phyloP scores from a whole-genome alignment of 495 filamentous ascomycete species.

The Podospora pseudoanserina region DNA sequence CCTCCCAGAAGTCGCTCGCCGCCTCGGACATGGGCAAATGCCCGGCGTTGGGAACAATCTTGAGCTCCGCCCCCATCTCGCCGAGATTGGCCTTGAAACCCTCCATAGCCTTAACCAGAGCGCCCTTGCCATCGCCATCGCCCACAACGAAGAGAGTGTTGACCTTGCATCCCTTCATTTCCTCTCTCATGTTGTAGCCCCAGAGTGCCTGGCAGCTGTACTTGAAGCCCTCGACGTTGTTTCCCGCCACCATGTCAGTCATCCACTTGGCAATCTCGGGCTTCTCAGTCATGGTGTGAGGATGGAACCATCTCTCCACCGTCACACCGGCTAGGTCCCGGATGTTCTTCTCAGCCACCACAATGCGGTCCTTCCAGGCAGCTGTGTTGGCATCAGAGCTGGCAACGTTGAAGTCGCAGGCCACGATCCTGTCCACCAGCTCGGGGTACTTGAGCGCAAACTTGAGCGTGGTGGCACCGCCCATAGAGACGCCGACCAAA shows the following conservation, averaged over 20 bases:
- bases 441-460: slow-evolving; percentile 63
- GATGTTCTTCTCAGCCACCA: slow-evolving; percentile 59
- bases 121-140: slow-evolving; percentile 61
- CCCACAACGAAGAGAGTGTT: slow-evolving; percentile 66
- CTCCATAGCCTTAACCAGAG: slow-evolving; percentile 71
- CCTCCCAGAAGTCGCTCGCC: slow-evolving; percentile 59
- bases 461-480: slow-evolving; percentile 70
- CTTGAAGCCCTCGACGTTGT: slow-evolving; percentile 66
- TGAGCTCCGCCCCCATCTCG: slow-evolving; percentile 49
- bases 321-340: slow-evolving; percentile 60
- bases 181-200: slow-evolving; percentile 65
- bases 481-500: slow-evolving; percentile 71
- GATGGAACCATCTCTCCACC: slow-evolving; percentile 71
- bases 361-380: slow-evolving; percentile 74
- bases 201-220: slow-evolving; percentile 68
- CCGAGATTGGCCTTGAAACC: slow-evolving; percentile 60
- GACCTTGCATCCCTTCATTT: slow-evolving; percentile 57
- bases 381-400: slow-evolving; percentile 64
- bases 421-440: slow-evolving; percentile 57
- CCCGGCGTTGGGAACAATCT: slow-evolving; percentile 61
- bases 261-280: slow-evolving; percentile 50
- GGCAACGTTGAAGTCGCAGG: slow-evolving; percentile 73
- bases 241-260: slow-evolving; percentile 54
- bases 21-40: slow-evolving; percentile 84
- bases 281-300: slow-evolving; percentile 50